Evolutionary conservation across 83 land plant genomes (phyloP).

Genomic region (Larix sibirica): DNA sequence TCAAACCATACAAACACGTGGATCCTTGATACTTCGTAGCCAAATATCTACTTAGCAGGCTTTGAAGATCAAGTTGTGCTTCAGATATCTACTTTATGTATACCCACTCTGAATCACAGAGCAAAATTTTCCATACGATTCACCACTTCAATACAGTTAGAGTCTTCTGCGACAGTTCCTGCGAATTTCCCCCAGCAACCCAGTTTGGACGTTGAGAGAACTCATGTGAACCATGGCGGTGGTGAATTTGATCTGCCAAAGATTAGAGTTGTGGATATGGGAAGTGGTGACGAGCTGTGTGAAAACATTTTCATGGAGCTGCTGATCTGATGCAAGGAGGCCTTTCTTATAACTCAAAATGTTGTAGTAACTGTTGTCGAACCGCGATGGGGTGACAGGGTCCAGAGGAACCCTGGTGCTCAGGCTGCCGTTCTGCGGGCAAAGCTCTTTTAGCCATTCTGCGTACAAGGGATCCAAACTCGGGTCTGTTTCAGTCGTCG

Average conservation of each 20-base stretch:
- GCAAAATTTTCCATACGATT: too few relatives aligned
- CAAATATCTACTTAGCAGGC: too few relatives aligned
- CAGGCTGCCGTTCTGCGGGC: not conserved
- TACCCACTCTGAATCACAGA: too few relatives aligned
- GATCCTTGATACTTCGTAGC: too few relatives aligned
- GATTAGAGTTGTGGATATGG: constrained; percentile 2
- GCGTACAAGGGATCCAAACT: constrained; percentile 11
- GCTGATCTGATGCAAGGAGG: constrained; percentile 21
- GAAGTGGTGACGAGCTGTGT: not conserved
- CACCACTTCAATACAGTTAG: too few relatives aligned
- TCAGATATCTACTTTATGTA: too few relatives aligned
- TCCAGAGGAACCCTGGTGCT: not conserved
- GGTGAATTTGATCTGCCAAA: constrained; percentile 1
- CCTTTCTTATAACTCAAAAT: not conserved
- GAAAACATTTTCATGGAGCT: not conserved
- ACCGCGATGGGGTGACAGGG: constrained; percentile 5
- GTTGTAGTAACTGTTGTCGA: constrained; percentile 26
- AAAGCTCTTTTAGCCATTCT: not conserved
- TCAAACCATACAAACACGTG: too few relatives aligned
- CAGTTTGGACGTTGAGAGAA: not conserved
- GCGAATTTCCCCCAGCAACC: constrained; percentile 13
- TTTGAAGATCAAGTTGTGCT: too few relatives aligned
- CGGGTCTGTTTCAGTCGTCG: constrained; percentile 14
- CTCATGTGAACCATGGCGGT: constrained; percentile 24
- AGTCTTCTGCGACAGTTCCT: constrained; percentile 3